Conservation (phyloP, 345 rosid species). For the Odontarrhena argentea region DNA sequence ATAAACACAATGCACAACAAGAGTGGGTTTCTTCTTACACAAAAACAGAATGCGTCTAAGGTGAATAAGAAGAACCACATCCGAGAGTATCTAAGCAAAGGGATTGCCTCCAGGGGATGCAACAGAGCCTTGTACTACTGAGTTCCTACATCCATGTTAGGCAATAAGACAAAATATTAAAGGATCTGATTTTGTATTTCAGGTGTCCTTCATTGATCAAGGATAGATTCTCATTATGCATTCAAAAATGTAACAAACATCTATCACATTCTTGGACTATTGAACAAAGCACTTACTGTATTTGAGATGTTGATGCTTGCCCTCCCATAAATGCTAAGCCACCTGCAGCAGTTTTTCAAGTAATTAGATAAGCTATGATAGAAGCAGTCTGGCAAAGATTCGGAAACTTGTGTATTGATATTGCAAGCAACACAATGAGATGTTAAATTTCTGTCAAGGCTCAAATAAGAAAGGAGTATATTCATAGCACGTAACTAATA, state of each 20-base stretch:
- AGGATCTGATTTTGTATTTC: too few species aligned
- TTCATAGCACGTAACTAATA: conserved; percentile 1
- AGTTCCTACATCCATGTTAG: conserved; percentile 48
- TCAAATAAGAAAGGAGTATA: background rate
- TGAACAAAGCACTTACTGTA: conserved; percentile 52
- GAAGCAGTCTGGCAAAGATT: conserved; percentile 9
- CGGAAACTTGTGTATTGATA: background rate
- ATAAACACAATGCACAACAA: conserved; percentile 15
- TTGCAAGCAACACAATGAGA: conserved; percentile 9
- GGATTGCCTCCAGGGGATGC: conserved; percentile 88
- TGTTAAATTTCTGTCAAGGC: conserved; percentile 5
- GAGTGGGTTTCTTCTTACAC: conserved; percentile 19
- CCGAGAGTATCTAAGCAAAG: conserved; percentile 54
- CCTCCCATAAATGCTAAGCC: conserved; percentile 66
- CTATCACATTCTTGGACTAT: conserved; percentile 5
- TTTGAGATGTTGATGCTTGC: conserved; percentile 60
- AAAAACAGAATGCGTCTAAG: conserved; percentile 9
- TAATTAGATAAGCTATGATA: conserved; percentile 22
- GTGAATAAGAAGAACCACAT: conserved; percentile 17
- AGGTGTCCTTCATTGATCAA: background rate
- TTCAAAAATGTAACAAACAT: background rate
- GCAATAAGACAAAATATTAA: conserved; percentile 1
- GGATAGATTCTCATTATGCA: conserved; percentile 11
- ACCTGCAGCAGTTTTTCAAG: conserved; percentile 55
- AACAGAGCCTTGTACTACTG: conserved; percentile 70